These are phyloP conservation scores for Colletotrichum lini DNA, from an alignment of 2,329 filamentous ascomycete genomes.

Conservation along the genomic window DNA sequence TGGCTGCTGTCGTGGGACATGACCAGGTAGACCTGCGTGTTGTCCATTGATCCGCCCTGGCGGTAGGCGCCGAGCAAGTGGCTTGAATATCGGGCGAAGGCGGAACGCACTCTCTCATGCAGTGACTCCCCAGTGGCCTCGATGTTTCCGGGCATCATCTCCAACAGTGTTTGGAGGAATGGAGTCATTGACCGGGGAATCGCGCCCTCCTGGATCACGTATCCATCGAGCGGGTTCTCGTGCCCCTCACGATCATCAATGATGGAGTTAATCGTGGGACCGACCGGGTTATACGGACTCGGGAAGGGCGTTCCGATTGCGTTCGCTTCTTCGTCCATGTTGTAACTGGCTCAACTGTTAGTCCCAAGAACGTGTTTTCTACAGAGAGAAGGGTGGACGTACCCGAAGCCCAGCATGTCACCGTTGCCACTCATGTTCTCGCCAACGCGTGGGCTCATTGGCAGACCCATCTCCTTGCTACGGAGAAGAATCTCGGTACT, in stretches of 20 bases:
- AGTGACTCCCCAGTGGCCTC: slow-evolving; percentile 55
- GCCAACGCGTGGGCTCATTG: slow-evolving; percentile 70
- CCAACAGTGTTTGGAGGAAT: slow-evolving; percentile 70
- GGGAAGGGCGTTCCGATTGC: slow-evolving; percentile 67
- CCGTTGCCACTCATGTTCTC: slow-evolving; percentile 76
- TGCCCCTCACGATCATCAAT: slow-evolving; percentile 71
- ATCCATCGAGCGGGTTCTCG: slow-evolving; percentile 71
- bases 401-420: slow-evolving; percentile 75
- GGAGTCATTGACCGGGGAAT: slow-evolving; percentile 70
- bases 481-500: slow-evolving; percentile 77
- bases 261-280: slow-evolving; percentile 74
- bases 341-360: slow-evolving; percentile 62
- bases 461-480: slow-evolving; percentile 71
- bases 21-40: slow-evolving; percentile 75
- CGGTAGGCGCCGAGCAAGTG: slow-evolving; percentile 72
- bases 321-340: slow-evolving; percentile 70
- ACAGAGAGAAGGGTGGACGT: slow-evolving; percentile 43
- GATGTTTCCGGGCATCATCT: slow-evolving; percentile 65
- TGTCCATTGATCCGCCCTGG: slow-evolving; percentile 68
- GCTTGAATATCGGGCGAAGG: slow-evolving; percentile 65
- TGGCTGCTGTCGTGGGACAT: slow-evolving; percentile 79
- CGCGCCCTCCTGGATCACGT: slow-evolving; percentile 75
- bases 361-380: not conserved
- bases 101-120: slow-evolving; percentile 59
- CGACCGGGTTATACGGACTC: slow-evolving; percentile 66